Conservation (phyloP, 345 rosid species). For the Raphanus raphanistrum region DNA sequence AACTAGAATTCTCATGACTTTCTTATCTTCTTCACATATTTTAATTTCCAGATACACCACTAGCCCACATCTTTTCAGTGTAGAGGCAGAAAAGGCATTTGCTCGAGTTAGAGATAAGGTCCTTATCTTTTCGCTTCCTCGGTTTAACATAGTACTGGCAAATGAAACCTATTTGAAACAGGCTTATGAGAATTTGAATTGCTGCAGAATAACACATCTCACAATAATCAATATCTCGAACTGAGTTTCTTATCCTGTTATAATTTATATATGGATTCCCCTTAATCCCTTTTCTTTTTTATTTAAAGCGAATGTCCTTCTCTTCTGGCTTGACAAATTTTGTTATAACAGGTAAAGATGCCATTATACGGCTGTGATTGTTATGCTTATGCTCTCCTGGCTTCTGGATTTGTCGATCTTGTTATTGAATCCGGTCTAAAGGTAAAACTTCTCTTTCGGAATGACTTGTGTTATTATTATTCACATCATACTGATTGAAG, state of each 20-base stretch:
- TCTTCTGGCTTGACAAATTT: slow-evolving; percentile 22
- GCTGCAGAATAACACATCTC: not conserved
- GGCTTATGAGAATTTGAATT: slow-evolving; percentile 1
- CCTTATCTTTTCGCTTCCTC: slow-evolving; percentile 5
- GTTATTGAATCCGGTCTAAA: slow-evolving; percentile 89
- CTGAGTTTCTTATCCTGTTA: slow-evolving; percentile 9
- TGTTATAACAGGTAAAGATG: slow-evolving; percentile 67
- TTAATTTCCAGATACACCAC: slow-evolving; percentile 75
- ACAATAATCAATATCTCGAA: slow-evolving; percentile 1
- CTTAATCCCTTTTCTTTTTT: slow-evolving; percentile 12
- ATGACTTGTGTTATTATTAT: not conserved
- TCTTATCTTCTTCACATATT: not conserved
- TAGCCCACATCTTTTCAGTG: slow-evolving; percentile 92
- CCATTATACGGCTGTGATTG: slow-evolving; percentile 97
- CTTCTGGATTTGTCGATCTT: slow-evolving; percentile 95
- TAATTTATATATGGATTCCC: not conserved
- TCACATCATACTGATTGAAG: slow-evolving; percentile 15
- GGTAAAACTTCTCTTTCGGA: slow-evolving; percentile 49
- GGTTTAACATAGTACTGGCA: not conserved
- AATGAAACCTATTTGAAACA: not conserved
- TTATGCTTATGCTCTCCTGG: slow-evolving; percentile 93
- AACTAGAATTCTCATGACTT: slow-evolving; percentile 6
- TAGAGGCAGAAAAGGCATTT: slow-evolving; percentile 75
- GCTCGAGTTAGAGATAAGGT: slow-evolving; percentile 88
- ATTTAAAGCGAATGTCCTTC: not conserved